phyloP scores from a whole-genome alignment of 352 stramenopile genomes.

The Phytophthora europaea region DNA sequence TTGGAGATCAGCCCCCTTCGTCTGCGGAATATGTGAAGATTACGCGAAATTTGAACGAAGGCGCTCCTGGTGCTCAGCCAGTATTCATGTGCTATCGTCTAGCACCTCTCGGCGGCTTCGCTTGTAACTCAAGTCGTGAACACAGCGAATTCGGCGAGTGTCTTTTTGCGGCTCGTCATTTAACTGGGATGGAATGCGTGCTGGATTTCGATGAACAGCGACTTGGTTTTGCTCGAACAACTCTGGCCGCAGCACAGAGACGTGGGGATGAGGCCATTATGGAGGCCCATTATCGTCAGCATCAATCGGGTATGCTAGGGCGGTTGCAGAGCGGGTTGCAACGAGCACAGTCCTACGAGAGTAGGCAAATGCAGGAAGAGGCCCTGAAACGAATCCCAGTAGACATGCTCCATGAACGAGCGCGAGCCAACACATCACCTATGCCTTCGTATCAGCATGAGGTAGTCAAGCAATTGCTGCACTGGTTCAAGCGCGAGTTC shows the following conservation, averaged over 20 bases:
- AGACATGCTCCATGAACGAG: slow-evolving; percentile 67
- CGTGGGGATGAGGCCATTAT: slow-evolving; percentile 47
- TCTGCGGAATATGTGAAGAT: slow-evolving; percentile 63
- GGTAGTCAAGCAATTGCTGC: slow-evolving; percentile 76
- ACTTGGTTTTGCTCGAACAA: slow-evolving; percentile 25
- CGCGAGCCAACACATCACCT: slow-evolving; percentile 58
- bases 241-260: slow-evolving; percentile 24
- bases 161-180: slow-evolving; percentile 66
- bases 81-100: slow-evolving; percentile 72
- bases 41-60: slow-evolving; percentile 64
- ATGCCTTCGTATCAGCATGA: slow-evolving; percentile 71
- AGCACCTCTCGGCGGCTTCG: slow-evolving; percentile 63
- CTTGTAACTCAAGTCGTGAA: slow-evolving; percentile 48
- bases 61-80: slow-evolving; percentile 27
- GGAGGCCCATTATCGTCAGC: slow-evolving; percentile 53
- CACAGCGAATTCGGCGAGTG: slow-evolving; percentile 79
- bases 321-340: slow-evolving; percentile 60
- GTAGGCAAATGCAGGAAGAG: slow-evolving; percentile 68
- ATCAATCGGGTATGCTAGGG: slow-evolving; percentile 57
- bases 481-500: slow-evolving; percentile 94
- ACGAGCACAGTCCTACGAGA: slow-evolving; percentile 74
- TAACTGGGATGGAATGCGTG: slow-evolving; percentile 19
- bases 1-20: slow-evolving; percentile 40
- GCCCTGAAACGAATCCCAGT: slow-evolving; percentile 79
- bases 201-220: slow-evolving; percentile 41